Evolutionary conservation across 2,329 filamentous ascomycete genomes (phyloP), one percentile per base, ranked within the genome.

Genomic region (Balansia obtecta): DNA sequence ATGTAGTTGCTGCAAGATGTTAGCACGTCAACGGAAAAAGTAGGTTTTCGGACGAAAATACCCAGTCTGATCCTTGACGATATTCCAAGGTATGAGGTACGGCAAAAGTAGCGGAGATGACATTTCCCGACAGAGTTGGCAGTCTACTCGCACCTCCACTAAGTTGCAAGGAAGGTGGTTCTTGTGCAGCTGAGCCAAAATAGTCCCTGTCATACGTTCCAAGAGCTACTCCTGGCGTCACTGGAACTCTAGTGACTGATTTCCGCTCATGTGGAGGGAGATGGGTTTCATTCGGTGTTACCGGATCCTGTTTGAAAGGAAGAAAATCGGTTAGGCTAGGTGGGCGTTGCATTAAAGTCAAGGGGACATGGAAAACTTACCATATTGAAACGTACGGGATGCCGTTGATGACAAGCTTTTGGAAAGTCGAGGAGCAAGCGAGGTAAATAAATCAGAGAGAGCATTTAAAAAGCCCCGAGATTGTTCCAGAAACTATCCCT

Each of bases 221-320:
- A 12, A 51, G 39, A 38, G 46, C 32, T 32, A 53, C 42, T 22
- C 52, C 52, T 13, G 52, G 52, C 11, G 52, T 53, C 6, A 53
- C 52, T 2, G 52, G 52, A 33, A 53, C 49, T 2, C 30, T 22
- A 2, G 33, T 49, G 38, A 49, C 33, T 9, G 52, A 51, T 30
- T 46, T 32, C 20, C 49, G 49, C 33, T 43, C 7, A 37, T 49
- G 49, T 32, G 52, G 45, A 44, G 52, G 52, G 37, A 53, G 33
- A 18, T 46, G 45, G 38, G 33, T 38, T 43, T 51, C 49, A 33
- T 39, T 45, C 30, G 48, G 33, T 30, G 48, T 43, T 48, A 30
- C 16, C 15, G 46, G 39, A 13, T 48, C 41, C 48, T 49, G n/a
- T 32, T 38, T 11, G 15, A 8, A 44, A 20, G 3, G 33, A 20